A percentile compares a stretch with the other conserved stretches of the same genome.
phyloP scores from a whole-genome alignment of 768 basidiomycete genomes.

The Pholiota conissans region DNA sequence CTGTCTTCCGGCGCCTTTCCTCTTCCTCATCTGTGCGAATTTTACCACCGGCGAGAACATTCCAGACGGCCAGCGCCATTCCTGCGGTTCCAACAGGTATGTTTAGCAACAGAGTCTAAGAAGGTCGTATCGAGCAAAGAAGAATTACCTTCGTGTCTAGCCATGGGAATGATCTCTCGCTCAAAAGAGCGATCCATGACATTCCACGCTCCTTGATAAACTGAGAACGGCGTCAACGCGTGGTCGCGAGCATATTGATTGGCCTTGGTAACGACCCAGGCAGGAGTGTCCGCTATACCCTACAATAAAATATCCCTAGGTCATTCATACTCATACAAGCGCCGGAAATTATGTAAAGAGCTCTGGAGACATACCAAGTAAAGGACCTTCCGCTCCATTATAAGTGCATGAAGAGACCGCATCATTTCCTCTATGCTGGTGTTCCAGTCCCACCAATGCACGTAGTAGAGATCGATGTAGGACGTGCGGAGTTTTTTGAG shows the following conservation, averaged over 20 bases:
- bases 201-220: constrained; percentile 51
- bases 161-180: constrained; percentile 52
- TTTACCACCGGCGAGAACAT: constrained; percentile 36
- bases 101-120: no score
- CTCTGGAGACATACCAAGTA: constrained; percentile 30
- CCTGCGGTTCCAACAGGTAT: no score
- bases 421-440: constrained; percentile 58
- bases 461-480: constrained; percentile 48
- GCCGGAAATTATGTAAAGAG: no score
- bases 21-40: constrained; percentile 52
- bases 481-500: constrained; percentile 45
- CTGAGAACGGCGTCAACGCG: constrained; percentile 47
- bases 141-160: constrained; percentile 36
- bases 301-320: constrained; percentile 3
- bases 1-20: constrained; percentile 21
- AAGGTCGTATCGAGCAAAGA: no score
- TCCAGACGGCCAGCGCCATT: constrained; percentile 31
- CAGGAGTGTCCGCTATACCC: constrained; percentile 43
- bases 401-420: constrained; percentile 51
- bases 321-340: not conserved
- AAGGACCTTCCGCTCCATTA: constrained; percentile 53
- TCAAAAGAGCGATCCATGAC: constrained; percentile 46
- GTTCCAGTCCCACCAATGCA: constrained; percentile 53
- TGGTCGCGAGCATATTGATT: constrained; percentile 51
- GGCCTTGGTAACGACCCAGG: constrained; percentile 46